Base-by-base conservation (phyloP, 2,329 filamentous ascomycete species). In the Pseudocercospora fijiensis region DNA sequence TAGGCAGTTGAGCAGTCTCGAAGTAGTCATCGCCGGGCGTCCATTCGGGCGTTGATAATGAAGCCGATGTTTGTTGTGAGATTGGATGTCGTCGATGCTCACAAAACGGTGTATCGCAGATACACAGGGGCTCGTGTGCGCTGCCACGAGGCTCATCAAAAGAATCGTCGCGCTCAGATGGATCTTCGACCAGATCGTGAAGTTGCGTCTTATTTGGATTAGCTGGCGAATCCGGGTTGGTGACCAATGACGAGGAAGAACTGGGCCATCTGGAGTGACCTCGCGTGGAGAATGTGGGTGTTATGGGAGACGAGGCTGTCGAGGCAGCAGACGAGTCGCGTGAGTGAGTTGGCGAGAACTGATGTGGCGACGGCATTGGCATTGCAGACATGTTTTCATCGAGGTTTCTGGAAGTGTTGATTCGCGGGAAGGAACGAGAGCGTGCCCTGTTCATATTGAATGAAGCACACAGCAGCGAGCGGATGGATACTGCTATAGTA, bases 111-210 rank as follows among this genome's bases (percentile, higher is more conserved):
- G 84, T 80, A 71, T 89, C 87, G 70, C 91, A 92, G 72, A 91
- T 84, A 77, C 90, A 94, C 72, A 87, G 83, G 71, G 87, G 77
- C 64, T 71, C 73, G 57, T 77, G 78, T 13, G 61, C 37, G 16
- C 41, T 47, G 22, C 55, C 45, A 20, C 58, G 26, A 20, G 43
- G 81, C 27, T 83, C 76, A 55, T 82, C 75, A 63, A 55, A 82
- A 81, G 64, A 81, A 27, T 88, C 85, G 22, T 90, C 90, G 60
- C 84, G 85, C 75, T 93, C 90, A 47, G 87, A 78, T 1, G 90
- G 88, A 72, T 96, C 92, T 76, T 97, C 93, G 72, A 92, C 86
- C 20, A 97, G 90, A 72, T 95, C 90, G 16, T 91, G 90, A 66
- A 97, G 82, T 58, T 91, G 91, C 0, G 85, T 80, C 80, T 66